Conservation (phyloP, 2,329 filamentous ascomycete genomes). For the Fonsecaea nubica region DNA sequence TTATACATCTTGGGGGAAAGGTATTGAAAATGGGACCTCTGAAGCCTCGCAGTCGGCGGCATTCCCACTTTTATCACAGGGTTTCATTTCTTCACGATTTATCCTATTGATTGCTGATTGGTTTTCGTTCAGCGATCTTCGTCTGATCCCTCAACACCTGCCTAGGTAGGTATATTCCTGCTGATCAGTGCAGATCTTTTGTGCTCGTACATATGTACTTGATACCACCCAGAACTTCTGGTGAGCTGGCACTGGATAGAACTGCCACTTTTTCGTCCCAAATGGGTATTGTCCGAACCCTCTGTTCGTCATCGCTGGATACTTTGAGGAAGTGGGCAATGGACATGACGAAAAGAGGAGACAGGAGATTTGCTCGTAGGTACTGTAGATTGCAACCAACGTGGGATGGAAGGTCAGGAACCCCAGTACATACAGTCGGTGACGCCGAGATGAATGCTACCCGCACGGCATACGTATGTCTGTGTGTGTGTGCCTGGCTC, state of each 20-base stretch:
- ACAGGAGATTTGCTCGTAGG: background rate
- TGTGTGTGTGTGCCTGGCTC: too few relatives aligned
- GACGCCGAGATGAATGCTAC: too few relatives aligned
- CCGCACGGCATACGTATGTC: too few relatives aligned
- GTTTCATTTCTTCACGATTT: background rate
- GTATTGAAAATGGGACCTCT: background rate
- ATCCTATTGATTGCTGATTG: background rate
- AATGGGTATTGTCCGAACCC: background rate
- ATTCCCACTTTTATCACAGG: background rate
- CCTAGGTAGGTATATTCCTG: background rate
- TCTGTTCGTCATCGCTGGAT: background rate
- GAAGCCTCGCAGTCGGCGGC: background rate
- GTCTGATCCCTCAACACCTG: background rate
- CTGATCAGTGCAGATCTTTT: constrained; percentile 7
- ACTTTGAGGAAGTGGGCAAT: background rate
- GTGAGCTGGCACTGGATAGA: background rate
- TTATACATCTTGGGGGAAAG: background rate
- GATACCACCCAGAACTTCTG: too few relatives aligned
- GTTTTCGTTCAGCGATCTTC: background rate
- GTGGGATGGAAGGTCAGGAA: too few relatives aligned
- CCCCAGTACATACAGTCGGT: too few relatives aligned
- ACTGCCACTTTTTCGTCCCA: background rate
- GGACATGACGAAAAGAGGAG: background rate
- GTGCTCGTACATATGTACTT: background rate
- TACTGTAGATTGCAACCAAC: too few relatives aligned